Evolutionary conservation across 2,329 filamentous ascomycete genomes (phyloP), one percentile per base, ranked within the genome.

Genomic region (Microcyclospora tardicrescens): DNA sequence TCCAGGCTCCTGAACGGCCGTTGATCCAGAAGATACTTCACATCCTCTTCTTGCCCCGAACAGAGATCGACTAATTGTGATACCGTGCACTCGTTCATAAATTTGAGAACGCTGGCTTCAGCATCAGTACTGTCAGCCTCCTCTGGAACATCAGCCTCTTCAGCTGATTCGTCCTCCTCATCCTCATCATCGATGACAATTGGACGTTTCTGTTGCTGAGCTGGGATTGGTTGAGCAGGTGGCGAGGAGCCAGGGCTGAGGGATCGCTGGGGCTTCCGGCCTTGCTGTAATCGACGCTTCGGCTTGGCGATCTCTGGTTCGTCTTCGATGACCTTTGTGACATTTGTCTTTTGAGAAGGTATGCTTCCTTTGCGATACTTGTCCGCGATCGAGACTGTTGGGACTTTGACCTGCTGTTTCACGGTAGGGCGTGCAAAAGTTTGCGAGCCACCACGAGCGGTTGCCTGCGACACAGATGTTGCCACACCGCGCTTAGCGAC

Each of bases 11-110:
- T 58, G 56, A 93, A 96, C 0, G 89, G 89, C 9, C 84, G 77
- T 44, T 82, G 72, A 1, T 75, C 72, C 10, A 93, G 64, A 39
- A 96, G 71, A 11, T 75, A 61, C 33, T 79, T 69, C 1, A 87
- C 78, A 34, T 79, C 70, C 5, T 78, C 74, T 47, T 81, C 72
- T 28, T 81, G 79, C 43, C 82, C 77, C 27, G 78, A 79, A 0
- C 84, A 84, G 43, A 95, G 79, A 49, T 93, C 87, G 2, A 81
- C 75, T 32, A 98, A 72, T 41, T 89, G 84, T 28, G 79, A 73
- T 9, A 75, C 65, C 5, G 77, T 75, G 57, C 84, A 91, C 0
- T 70, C 76, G 54, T 96, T 96, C 60, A 98, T 78, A 53, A 86
- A 93, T 6, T 77, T 71, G 19, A 96, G 66, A 6, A 95, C 73